phyloP scores from a whole-genome alignment of 108 stramenopile species.

The Skeletonema marinoi region DNA sequence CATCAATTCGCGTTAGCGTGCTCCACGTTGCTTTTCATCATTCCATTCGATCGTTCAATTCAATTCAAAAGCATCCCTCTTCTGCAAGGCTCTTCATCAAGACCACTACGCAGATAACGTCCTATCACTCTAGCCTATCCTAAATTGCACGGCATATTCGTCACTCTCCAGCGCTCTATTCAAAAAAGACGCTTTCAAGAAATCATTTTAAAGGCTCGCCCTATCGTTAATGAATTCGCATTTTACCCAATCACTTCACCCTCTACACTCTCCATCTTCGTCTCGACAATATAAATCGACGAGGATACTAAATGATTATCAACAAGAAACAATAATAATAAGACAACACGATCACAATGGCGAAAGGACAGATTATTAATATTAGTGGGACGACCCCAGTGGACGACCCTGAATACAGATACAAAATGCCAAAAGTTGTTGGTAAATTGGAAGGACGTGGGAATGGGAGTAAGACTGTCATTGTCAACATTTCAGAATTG shows the following conservation, averaged over 20 bases:
- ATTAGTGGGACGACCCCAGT: conserved; percentile 86
- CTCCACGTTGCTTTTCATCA: too few species aligned
- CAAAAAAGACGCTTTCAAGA: not conserved
- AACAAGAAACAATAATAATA: conserved; percentile 1
- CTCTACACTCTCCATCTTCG: conserved; percentile 6
- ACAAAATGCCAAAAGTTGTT: conserved; percentile 96
- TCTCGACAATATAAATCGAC: not conserved
- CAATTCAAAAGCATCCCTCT: too few species aligned
- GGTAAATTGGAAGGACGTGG: conserved; percentile 98
- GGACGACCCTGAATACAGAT: conserved; percentile 95
- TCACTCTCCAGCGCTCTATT: not conserved
- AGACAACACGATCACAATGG: conserved; percentile 42
- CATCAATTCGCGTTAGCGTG: too few species aligned
- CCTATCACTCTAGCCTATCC: not conserved
- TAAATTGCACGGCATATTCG: not conserved
- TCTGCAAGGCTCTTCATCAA: not conserved
- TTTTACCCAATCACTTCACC: not conserved
- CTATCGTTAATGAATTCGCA: conserved; percentile 3
- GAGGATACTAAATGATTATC: conserved; percentile 23
- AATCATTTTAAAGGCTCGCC: not conserved
- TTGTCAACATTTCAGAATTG: conserved; percentile 94
- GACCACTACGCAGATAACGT: not conserved
- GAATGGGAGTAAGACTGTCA: conserved; percentile 98
- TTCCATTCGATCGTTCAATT: too few species aligned
- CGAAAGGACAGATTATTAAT: conserved; percentile 88